Base-by-base conservation (phyloP, 2,329 filamentous ascomycete genomes). In the Fusarium citri region DNA sequence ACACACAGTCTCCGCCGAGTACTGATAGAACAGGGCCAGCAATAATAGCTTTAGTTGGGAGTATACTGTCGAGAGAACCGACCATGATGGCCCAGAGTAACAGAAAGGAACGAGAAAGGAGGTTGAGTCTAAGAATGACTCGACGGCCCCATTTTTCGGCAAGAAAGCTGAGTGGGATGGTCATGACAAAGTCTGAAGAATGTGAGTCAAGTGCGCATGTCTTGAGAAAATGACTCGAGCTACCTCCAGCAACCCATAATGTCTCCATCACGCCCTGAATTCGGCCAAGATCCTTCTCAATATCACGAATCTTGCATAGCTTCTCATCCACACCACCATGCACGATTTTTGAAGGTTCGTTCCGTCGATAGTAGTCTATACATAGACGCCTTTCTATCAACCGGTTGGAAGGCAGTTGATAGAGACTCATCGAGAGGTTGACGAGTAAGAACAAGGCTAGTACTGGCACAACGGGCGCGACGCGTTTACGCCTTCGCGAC, bases 221-320 rank as follows among this genome's bases (percentile, higher is more conserved):
- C 20, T 1, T 4, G 4, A 18, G 14, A 1, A 2, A 4, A 11
- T 8, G 2, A 8, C 11, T 15, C 9, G 3, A 67, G 78, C 72
- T 60, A 83, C 82, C 83, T 50, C 84, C 84, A 8, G 81, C 80
- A n/a, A 85, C 81, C 83, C 83, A 85, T 1, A 80, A 69, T 3
- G 82, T 84, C 54, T 86, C 84, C 80, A 85, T 83, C 6, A 74
- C 75, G 1, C 87, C 87, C 60, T 86, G 84, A 7, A 88, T 79
- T 79, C 83, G 83, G 5, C 86, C 87, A 11, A 89, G 77, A 18
- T 78, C 77, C 57, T 83, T 78, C 72, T 88, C 86, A 8, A 89
- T 80, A 15, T 73, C 74, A 59, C 87, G 81, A 12, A 85, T 73
- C 72, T 89, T 89, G 76, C 87, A 89, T 6, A 86, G 73, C 60